phyloP scores from a whole-genome alignment of 768 basidiomycete genomes.

The Termitomyces sp. region DNA sequence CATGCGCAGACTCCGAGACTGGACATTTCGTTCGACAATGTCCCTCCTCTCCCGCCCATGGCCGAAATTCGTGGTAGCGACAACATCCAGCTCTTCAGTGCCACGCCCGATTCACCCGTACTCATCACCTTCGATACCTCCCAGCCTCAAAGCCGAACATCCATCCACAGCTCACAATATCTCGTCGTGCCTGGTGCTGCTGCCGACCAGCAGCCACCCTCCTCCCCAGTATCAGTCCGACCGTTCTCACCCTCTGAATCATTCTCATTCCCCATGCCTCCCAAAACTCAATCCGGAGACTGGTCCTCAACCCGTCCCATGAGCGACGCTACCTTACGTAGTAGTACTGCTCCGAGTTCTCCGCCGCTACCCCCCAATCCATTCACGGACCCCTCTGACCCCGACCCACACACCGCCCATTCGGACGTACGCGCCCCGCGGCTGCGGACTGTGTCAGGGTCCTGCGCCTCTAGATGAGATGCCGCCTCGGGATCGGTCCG shows the following conservation, averaged over 20 bases:
- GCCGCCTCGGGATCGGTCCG: no score
- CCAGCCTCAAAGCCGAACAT: conserved; percentile 24
- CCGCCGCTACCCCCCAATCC: conserved; percentile 20
- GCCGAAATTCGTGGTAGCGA: conserved; percentile 41
- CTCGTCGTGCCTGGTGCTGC: conserved; percentile 24
- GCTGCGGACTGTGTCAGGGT: no score
- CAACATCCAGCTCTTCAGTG: conserved; percentile 7
- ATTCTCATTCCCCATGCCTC: conserved; percentile 66
- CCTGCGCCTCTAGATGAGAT: no score
- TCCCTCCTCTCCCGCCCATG: conserved; percentile 47
- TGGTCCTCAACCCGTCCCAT: conserved; percentile 17
- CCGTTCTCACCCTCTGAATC: conserved; percentile 65
- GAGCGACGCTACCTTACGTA: conserved; percentile 14
- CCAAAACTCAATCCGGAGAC: conserved; percentile 22
- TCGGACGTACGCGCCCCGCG: no score
- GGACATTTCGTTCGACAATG: conserved; percentile 16
- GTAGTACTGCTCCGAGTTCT: conserved; percentile 2
- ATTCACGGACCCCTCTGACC: conserved; percentile 23
- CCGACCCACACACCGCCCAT: no score
- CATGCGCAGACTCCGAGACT: conserved; percentile 26
- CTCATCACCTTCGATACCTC: conserved; percentile 27
- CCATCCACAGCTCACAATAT: conserved; percentile 40
- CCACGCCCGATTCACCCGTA: conserved; percentile 18
- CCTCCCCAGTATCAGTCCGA: conserved; percentile 55
- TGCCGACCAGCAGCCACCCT: conserved; percentile 18